Evolutionary conservation across 2,329 filamentous ascomycete genomes (phyloP).

Genomic region (Ascosphaera apis): DNA sequence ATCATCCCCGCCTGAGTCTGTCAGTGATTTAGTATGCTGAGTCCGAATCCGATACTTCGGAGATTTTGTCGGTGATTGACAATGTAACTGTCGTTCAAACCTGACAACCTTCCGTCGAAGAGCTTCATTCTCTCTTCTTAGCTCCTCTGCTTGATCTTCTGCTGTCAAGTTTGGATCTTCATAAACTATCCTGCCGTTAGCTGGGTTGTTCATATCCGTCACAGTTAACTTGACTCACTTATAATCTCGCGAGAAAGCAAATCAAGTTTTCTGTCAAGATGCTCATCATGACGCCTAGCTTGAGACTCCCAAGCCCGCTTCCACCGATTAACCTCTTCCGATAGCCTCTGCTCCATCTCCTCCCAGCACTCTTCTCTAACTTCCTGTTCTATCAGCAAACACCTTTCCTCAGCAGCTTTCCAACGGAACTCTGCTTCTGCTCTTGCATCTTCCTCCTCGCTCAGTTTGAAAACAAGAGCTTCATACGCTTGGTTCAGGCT

Average conservation of each 20-base stretch:
- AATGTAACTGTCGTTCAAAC: constrained; percentile 41
- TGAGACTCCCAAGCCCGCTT: constrained; percentile 42
- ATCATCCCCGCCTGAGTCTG: too few relatives aligned
- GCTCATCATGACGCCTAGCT: constrained; percentile 53
- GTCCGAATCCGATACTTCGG: constrained; percentile 11
- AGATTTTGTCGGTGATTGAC: constrained; percentile 38
- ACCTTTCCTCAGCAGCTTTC: constrained; percentile 35
- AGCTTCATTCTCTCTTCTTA: constrained; percentile 48
- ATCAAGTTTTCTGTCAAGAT: constrained; percentile 73
- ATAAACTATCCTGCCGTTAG: constrained; percentile 16
- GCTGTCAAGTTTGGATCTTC: constrained; percentile 26
- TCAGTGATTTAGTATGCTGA: constrained; percentile 2
- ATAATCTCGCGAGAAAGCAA: constrained; percentile 35
- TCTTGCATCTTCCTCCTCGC: constrained; percentile 46
- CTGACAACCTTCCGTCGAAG: constrained; percentile 41
- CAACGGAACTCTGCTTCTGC: constrained; percentile 51
- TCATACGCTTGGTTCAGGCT: constrained; percentile 61
- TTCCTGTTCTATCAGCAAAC: constrained; percentile 57
- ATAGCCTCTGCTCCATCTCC: constrained; percentile 63
- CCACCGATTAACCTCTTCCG: constrained; percentile 58
- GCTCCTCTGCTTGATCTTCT: constrained; percentile 37
- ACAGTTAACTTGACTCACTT: constrained; percentile 14
- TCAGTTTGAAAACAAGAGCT: constrained; percentile 43
- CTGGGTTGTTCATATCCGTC: constrained; percentile 8
- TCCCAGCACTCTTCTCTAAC: constrained; percentile 71